phyloP scores from a whole-genome alignment of 768 basidiomycete species.

The Termitomyces eurrhizus region DNA sequence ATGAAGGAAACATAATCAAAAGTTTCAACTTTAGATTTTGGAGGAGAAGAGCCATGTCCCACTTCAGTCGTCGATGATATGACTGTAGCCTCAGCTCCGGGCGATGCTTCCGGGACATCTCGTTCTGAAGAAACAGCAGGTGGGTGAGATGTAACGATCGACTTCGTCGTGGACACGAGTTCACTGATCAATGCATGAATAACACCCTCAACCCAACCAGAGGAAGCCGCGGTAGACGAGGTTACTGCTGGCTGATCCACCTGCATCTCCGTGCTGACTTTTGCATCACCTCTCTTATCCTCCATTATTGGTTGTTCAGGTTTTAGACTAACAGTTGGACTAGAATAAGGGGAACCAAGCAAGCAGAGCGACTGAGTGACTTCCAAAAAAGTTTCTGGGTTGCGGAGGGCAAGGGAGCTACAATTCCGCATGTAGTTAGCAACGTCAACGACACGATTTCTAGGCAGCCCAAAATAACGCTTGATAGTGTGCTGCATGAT shows the following conservation, averaged over 20 bases:
- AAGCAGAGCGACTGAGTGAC: conserved; percentile 68
- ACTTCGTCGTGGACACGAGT: conserved; percentile 58
- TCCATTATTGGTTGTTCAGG: conserved; percentile 25
- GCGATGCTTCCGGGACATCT: neutral
- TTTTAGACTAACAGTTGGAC: conserved; percentile 59
- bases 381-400: conserved; percentile 72
- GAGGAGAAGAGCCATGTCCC: neutral
- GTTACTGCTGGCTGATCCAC: conserved; percentile 36
- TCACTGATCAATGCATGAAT: conserved; percentile 73
- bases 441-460: conserved; percentile 65
- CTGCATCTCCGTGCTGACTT: conserved; percentile 49
- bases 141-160: conserved; percentile 29
- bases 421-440: conserved; percentile 71
- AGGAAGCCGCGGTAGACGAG: conserved; percentile 18
- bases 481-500: conserved; percentile 84
- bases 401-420: conserved; percentile 76
- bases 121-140: conserved; percentile 4
- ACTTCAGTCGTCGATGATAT: conserved; percentile 2
- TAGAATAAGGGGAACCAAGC: conserved; percentile 60
- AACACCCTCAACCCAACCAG: conserved; percentile 52
- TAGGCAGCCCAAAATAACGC: conserved; percentile 72
- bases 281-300: conserved; percentile 22
- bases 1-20: conserved; percentile 72
- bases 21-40: conserved; percentile 20
- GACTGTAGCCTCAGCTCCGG: conserved; percentile 1